A percentile compares a stretch with the other conserved stretches of the same genome.
phyloP scores from a whole-genome alignment of 495 filamentous ascomycete genomes.

The Letharia lupina region DNA sequence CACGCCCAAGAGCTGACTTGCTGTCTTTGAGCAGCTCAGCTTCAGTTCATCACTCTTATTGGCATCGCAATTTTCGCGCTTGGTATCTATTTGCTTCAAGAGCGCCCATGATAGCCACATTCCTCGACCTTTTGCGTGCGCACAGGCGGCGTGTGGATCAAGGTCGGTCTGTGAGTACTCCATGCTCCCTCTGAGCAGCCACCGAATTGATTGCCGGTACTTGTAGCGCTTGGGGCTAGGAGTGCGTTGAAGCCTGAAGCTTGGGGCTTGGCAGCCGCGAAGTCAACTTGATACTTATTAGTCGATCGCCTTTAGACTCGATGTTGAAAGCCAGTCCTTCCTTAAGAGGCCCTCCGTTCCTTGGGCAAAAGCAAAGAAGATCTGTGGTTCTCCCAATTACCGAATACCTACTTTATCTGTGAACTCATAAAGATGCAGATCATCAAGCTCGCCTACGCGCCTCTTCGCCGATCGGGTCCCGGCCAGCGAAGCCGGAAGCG shows the following conservation, averaged over 20 bases:
- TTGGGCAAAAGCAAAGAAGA: neutral
- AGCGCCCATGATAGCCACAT: neutral
- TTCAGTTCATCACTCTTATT: no score
- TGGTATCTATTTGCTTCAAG: neutral
- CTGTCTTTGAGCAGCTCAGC: neutral
- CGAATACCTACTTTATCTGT: neutral
- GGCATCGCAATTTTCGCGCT: neutral
- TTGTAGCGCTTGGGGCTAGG: neutral
- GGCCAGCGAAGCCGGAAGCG: conserved; percentile 1
- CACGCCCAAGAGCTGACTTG: neutral
- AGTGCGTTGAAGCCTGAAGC: neutral
- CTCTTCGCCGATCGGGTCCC: neutral
- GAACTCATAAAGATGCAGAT: neutral
- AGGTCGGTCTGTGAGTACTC: neutral
- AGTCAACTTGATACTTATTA: neutral
- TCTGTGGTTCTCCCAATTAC: neutral
- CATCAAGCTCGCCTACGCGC: neutral
- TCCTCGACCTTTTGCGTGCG: neutral
- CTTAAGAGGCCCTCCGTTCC: neutral
- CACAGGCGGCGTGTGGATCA: neutral
- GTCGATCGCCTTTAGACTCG: neutral
- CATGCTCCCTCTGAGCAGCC: neutral
- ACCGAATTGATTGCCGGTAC: neutral
- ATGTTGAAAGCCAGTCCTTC: neutral
- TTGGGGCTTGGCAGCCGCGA: neutral